Conservation (phyloP, 2,329 filamentous ascomycete species). For the Beauveria brongniartii region DNA sequence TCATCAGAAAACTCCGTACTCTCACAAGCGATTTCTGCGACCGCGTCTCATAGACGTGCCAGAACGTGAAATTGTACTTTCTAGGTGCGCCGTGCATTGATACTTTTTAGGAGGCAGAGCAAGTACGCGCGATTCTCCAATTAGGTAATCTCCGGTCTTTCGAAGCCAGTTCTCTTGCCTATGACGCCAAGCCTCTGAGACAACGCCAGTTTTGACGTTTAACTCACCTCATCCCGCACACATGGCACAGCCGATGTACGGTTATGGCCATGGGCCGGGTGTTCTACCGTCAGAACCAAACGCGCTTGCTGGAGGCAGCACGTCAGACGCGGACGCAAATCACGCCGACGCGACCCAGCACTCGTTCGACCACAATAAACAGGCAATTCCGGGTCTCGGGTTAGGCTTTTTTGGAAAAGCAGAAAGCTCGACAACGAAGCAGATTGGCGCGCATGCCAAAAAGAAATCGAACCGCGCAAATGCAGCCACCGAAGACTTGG, state of each 20-base stretch:
- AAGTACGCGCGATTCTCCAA: not conserved
- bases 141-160: not conserved
- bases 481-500: not conserved
- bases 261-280: not conserved
- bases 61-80: not conserved
- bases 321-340: not conserved
- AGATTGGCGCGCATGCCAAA: not conserved
- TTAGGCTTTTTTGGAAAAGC: conserved; percentile 12
- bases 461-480: not conserved
- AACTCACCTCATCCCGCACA: not conserved
- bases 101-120: not conserved
- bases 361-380: conserved; percentile 15
- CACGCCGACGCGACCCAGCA: not conserved
- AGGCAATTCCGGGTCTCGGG: conserved; percentile 20
- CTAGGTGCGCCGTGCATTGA: not conserved
- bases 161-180: not conserved
- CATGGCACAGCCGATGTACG: conserved; percentile 3
- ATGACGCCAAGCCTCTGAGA: not conserved
- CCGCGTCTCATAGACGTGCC: not conserved
- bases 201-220: not conserved
- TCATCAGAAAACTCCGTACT: not conserved
- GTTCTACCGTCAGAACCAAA: not conserved
- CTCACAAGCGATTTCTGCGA: not conserved
- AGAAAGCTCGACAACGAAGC: not conserved
- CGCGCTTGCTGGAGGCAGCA: not conserved